Evolutionary conservation across 2,329 filamentous ascomycete species (phyloP), one percentile per base, ranked within the genome.

Genomic region (Stemphylium beticola): DNA sequence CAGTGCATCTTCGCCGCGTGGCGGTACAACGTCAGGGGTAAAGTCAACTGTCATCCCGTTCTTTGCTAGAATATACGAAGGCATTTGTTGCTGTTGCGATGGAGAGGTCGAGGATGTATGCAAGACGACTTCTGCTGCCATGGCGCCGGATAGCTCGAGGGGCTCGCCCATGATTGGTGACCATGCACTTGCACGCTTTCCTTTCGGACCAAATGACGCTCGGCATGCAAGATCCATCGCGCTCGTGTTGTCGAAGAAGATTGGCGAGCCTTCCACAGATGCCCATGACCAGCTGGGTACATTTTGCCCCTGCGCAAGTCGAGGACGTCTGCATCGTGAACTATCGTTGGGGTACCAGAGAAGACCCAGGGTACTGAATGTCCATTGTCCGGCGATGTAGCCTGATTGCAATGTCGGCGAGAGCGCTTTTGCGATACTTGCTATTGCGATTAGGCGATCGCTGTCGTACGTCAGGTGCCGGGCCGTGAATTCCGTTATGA

Each of bases 271-370:
- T 61, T 74, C 69, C 10, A 73, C 51, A 1, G 69, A 70, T 46
- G 71, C 72, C 72, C 72, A 75, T 36, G 71, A 73, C 72, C 72
- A 75, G 58, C 67, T 74, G 8, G 72, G 71, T 15, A 74, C 58
- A 22, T 64, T 64, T 12, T 64, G 60, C 2, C 58, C 57, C 44
- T 60, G 32, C 10, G 46, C 39, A 12, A 53, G 37, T 42, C 59
- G 65, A 0, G 71, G 65, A 42, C 71, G 61, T 2, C 68, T 62
- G 33, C 65, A 71, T 17, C 51, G 59, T 20, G 60, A 60, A 18
- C 62, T 60, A 33, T 74, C 69, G 38, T 62, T 72, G 12, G 72
- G 71, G 55, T 75, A 71, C 72, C 72, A 75, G 2, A 75, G 65
- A 4, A 75, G 59, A 15, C 64, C 66, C 7, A 75, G 64, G 3